A percentile compares a stretch with the other conserved stretches of the same genome.
Evolutionary conservation across 2,329 filamentous ascomycete genomes (phyloP).

Genomic region (Ilyonectria destructans): DNA sequence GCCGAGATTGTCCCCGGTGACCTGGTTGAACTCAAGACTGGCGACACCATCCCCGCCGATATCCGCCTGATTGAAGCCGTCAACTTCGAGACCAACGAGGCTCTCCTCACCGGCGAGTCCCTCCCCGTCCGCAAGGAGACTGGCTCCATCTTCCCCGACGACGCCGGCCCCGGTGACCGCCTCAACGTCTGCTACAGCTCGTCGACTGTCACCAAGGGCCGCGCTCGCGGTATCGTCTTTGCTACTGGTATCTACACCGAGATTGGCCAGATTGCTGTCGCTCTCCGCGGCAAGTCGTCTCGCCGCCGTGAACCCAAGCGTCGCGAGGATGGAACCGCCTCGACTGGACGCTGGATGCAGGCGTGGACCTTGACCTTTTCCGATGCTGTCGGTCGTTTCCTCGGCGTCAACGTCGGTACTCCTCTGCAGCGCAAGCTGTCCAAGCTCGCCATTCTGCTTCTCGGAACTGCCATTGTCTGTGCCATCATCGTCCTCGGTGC

Average conservation of each 20-base stretch:
- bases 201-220: slow-evolving; percentile 74
- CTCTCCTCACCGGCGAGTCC: slow-evolving; percentile 76
- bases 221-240: slow-evolving; percentile 73
- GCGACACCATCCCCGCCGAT: slow-evolving; percentile 76
- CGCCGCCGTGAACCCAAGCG: slow-evolving; percentile 58
- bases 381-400: slow-evolving; percentile 74
- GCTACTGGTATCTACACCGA: slow-evolving; percentile 75
- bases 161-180: slow-evolving; percentile 69
- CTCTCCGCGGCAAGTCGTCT: slow-evolving; percentile 58
- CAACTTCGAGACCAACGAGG: slow-evolving; percentile 80
- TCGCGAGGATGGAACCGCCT: slow-evolving; percentile 60
- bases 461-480: slow-evolving; percentile 77
- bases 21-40: slow-evolving; percentile 68
- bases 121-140: slow-evolving; percentile 72
- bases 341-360: slow-evolving; percentile 52
- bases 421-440: slow-evolving; percentile 80
- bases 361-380: slow-evolving; percentile 60
- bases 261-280: slow-evolving; percentile 73
- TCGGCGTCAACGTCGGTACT: slow-evolving; percentile 79
- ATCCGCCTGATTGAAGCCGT: slow-evolving; percentile 71
- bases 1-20: slow-evolving; percentile 71
- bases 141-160: slow-evolving; percentile 58
- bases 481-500: slow-evolving; percentile 79
- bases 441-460: slow-evolving; percentile 77
- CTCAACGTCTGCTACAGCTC: slow-evolving; percentile 76